Evolutionary conservation across 495 filamentous ascomycete genomes (phyloP).

Genomic region (Terfezia boudieri): DNA sequence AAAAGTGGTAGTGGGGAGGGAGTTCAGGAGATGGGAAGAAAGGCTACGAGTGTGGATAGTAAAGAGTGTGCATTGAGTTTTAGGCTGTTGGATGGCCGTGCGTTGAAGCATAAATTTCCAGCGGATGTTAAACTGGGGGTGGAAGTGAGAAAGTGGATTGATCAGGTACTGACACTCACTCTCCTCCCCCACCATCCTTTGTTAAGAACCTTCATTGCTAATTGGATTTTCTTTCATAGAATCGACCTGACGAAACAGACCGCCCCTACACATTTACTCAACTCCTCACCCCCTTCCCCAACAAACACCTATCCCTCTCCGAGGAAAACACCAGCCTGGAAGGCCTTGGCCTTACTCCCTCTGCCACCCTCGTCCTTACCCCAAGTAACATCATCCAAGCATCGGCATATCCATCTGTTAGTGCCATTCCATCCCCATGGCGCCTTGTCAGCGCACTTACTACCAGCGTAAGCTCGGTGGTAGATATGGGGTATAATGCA

Average conservation of each 20-base stretch:
- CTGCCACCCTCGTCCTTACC: constrained; percentile 62
- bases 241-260: constrained; percentile 8
- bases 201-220: too few relatives aligned
- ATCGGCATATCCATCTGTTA: constrained; percentile 29
- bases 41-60: not conserved
- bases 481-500: not conserved
- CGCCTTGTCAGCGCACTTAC: constrained; percentile 5
- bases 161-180: constrained; percentile 21
- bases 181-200: constrained; percentile 15
- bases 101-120: constrained; percentile 47
- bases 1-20: not conserved
- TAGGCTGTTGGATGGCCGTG: constrained; percentile 64
- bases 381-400: constrained; percentile 37
- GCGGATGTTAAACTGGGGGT: constrained; percentile 36
- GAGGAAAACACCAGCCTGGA: constrained; percentile 49
- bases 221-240: not conserved
- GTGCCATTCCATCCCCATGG: not conserved
- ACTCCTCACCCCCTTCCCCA: constrained; percentile 57
- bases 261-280: constrained; percentile 65
- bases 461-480: not conserved
- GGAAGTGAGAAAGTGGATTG: constrained; percentile 60
- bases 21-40: not conserved
- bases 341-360: constrained; percentile 48
- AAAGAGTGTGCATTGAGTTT: constrained; percentile 47
- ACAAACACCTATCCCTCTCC: constrained; percentile 40